These are phyloP conservation scores for Coniochaeta sp. DNA, from an alignment of 2,329 filamentous ascomycete genomes.

Conservation along the genomic window DNA sequence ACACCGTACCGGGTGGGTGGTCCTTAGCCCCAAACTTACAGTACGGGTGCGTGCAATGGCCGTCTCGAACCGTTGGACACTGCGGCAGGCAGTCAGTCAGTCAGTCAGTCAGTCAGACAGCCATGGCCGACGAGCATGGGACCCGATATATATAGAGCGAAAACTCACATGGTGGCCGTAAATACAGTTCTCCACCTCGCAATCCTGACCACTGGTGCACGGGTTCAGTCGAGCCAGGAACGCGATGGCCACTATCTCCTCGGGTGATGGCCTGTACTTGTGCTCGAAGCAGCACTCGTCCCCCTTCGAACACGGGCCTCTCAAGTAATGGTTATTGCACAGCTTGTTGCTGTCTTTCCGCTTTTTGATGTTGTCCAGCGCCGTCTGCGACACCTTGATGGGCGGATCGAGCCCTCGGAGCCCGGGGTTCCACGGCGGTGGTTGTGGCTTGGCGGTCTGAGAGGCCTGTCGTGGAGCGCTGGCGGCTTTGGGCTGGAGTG, in stretches of 20 bases:
- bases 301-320: constrained; percentile 47
- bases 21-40: constrained; percentile 47
- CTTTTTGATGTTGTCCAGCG: constrained; percentile 48
- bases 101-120: too few species aligned
- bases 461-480: constrained; percentile 13
- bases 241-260: constrained; percentile 49
- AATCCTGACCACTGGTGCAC: constrained; percentile 50
- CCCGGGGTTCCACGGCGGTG: constrained; percentile 42
- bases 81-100: constrained; percentile 18
- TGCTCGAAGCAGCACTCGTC: constrained; percentile 51
- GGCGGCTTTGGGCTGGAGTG: constrained; percentile 17
- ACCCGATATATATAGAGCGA: background rate
- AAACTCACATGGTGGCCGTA: constrained; percentile 53
- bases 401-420: constrained; percentile 46
- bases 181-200: constrained; percentile 49
- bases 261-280: constrained; percentile 41
- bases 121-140: background rate
- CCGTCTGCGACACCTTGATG: constrained; percentile 34
- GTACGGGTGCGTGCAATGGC: constrained; percentile 42
- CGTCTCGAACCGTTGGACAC: constrained; percentile 47
- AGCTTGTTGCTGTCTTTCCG: constrained; percentile 47
- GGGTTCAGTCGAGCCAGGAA: constrained; percentile 50
- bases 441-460: constrained; percentile 17
- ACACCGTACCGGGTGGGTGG: constrained; percentile 51
- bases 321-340: constrained; percentile 56